phyloP scores from a whole-genome alignment of 441 rosid genomes.

The Populus hybrid region DNA sequence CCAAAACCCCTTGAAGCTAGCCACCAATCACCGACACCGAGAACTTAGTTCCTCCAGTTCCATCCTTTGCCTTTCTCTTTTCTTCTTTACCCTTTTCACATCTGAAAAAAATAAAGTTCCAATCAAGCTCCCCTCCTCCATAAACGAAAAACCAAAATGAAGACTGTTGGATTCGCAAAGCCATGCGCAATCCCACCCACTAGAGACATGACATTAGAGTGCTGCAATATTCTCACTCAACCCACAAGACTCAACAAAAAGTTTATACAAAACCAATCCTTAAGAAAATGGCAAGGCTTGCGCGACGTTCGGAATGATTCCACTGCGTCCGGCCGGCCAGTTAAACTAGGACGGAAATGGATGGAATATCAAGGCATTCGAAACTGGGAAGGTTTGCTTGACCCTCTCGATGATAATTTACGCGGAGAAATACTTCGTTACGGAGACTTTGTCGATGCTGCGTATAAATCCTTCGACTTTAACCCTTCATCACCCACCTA shows the following conservation, averaged over 20 bases:
- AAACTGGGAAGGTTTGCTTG: slow-evolving; percentile 65
- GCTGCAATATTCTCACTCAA: slow-evolving; percentile 20
- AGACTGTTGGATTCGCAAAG: slow-evolving; percentile 18
- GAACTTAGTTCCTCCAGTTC: neutral
- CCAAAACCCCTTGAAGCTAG: neutral
- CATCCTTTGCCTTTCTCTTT: neutral
- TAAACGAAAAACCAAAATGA: slow-evolving; percentile 23
- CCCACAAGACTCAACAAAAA: slow-evolving; percentile 12
- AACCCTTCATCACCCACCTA: slow-evolving; percentile 59
- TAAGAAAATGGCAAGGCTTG: slow-evolving; percentile 35
- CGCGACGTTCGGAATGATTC: slow-evolving; percentile 24
- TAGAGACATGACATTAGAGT: neutral
- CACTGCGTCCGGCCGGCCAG: slow-evolving; percentile 18
- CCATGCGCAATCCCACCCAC: slow-evolving; percentile 25
- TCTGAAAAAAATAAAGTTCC: neutral
- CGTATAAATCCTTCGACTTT: slow-evolving; percentile 66
- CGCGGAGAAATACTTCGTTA: slow-evolving; percentile 65
- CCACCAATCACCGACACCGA: neutral
- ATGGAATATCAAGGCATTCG: slow-evolving; percentile 55
- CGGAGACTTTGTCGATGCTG: slow-evolving; percentile 68
- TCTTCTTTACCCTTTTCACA: neutral
- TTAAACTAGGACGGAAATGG: slow-evolving; percentile 45
- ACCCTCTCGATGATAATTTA: slow-evolving; percentile 66
- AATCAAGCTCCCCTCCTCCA: neutral
- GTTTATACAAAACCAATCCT: slow-evolving; percentile 20